Evolutionary conservation across 2,329 filamentous ascomycete genomes (phyloP).

Genomic region (Pseudogymnoascus sp.): DNA sequence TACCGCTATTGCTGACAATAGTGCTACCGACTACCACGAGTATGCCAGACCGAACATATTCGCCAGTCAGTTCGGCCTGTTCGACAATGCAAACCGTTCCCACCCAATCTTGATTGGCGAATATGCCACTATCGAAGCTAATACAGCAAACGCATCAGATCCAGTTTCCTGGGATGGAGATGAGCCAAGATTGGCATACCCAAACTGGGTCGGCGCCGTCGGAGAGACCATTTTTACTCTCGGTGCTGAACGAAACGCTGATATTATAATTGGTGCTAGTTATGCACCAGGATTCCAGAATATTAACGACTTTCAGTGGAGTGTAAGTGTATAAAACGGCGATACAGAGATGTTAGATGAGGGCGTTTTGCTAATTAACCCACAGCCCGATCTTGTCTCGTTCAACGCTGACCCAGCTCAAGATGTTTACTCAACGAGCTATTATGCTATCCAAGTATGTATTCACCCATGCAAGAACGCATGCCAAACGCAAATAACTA

Average conservation of each 20-base stretch:
- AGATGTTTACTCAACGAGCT: conserved; percentile 44
- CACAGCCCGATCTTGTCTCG: conserved; percentile 25
- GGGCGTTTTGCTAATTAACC: conserved; percentile 2
- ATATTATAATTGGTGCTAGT: conserved; percentile 20
- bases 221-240: conserved; percentile 23
- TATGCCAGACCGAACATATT: conserved; percentile 23
- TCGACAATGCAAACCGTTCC: conserved; percentile 17
- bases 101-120: conserved; percentile 24
- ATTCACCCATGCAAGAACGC: conserved; percentile 15
- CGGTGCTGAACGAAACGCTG: conserved; percentile 23
- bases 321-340: conserved; percentile 18
- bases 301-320: conserved; percentile 24
- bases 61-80: conserved; percentile 19
- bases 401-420: conserved; percentile 34
- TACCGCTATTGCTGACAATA: conserved; percentile 13
- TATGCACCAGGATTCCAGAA: conserved; percentile 27
- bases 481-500: neutral
- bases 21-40: conserved; percentile 20
- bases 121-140: conserved; percentile 24
- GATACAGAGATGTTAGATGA: neutral
- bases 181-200: conserved; percentile 15
- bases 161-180: conserved; percentile 14
- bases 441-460: conserved; percentile 38
- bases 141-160: conserved; percentile 12
- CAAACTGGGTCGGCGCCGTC: conserved; percentile 23